Conservation (phyloP, 495 filamentous ascomycete species). For the Penicillium antarcticum region DNA sequence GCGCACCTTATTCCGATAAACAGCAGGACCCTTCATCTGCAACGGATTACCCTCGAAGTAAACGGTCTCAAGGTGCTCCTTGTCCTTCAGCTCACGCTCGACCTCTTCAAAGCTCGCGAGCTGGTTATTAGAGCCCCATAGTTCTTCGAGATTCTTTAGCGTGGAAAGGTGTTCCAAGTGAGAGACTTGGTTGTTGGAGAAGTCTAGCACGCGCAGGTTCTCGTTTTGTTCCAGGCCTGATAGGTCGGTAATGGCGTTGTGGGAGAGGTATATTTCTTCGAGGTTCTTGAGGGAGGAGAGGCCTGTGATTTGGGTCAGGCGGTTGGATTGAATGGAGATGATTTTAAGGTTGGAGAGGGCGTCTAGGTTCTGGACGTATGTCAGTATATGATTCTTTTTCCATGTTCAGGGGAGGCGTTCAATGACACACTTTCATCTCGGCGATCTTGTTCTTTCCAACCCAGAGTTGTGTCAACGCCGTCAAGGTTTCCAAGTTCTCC, state of each 20-base stretch:
- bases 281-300: slow-evolving; percentile 71
- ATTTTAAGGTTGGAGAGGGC: slow-evolving; percentile 76
- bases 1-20: slow-evolving; percentile 92
- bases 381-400: background rate
- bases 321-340: slow-evolving; percentile 96
- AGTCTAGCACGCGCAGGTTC: slow-evolving; percentile 75
- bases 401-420: background rate
- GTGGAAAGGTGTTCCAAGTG: slow-evolving; percentile 69
- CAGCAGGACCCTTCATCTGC: slow-evolving; percentile 65
- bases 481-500: slow-evolving; percentile 76
- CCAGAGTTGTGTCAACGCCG: slow-evolving; percentile 82
- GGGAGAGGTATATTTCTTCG: slow-evolving; percentile 96
- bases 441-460: slow-evolving; percentile 97
- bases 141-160: slow-evolving; percentile 72
- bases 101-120: slow-evolving; percentile 78
- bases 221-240: slow-evolving; percentile 68
- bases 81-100: slow-evolving; percentile 73
- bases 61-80: slow-evolving; percentile 79
- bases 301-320: slow-evolving; percentile 75
- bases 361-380: slow-evolving; percentile 52
- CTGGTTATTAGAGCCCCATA: slow-evolving; percentile 93
- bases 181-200: slow-evolving; percentile 83
- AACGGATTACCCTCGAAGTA: slow-evolving; percentile 97
- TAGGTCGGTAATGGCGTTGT: slow-evolving; percentile 83
- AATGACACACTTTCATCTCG: slow-evolving; percentile 59